These are phyloP conservation scores for Entomophthora muscae DNA, from an alignment of 371 early-diverging fungal species.

Conservation along the genomic window DNA sequence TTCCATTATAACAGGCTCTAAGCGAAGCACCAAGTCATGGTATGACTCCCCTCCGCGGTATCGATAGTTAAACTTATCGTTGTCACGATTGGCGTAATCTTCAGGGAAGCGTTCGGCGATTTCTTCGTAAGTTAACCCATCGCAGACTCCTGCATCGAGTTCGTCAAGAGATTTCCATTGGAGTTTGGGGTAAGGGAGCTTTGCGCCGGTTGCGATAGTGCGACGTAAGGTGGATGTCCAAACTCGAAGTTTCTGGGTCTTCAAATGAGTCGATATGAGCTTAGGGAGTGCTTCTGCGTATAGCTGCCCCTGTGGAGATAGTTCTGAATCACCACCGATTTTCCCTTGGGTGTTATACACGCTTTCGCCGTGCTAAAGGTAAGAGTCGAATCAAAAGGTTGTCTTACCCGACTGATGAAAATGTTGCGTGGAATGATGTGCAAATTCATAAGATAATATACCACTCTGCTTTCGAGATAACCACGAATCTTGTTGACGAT, in stretches of 20 bases:
- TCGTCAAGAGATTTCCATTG: conserved; percentile 96
- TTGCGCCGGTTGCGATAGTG: conserved; percentile 70
- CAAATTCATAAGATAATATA: conserved; percentile 93
- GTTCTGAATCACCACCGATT: conserved; percentile 87
- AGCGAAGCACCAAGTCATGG: conserved; percentile 62
- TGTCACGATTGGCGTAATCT: conserved; percentile 76
- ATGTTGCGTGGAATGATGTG: conserved; percentile 83
- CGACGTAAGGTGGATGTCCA: conserved; percentile 92
- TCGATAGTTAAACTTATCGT: conserved; percentile 85
- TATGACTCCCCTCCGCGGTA: conserved; percentile 95
- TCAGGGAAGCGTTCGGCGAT: conserved; percentile 73
- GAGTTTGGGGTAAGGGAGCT: conserved; percentile 67
- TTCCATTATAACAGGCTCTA: conserved; percentile 95
- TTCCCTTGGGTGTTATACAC: conserved; percentile 66
- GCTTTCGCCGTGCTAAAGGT: conserved; percentile 74
- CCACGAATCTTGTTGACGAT: conserved; percentile 81
- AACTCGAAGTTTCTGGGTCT: conserved; percentile 48
- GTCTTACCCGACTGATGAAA: conserved; percentile 59
- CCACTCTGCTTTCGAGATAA: conserved; percentile 84
- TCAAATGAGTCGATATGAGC: conserved; percentile 46
- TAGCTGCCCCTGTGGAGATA: conserved; percentile 65
- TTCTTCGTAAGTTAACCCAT: conserved; percentile 95
- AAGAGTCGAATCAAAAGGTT: conserved; percentile 15
- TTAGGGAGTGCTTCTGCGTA: conserved; percentile 72
- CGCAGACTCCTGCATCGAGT: conserved; percentile 91